phyloP scores from a whole-genome alignment of 139 green algal species.

The Zygnema cylindricum region DNA sequence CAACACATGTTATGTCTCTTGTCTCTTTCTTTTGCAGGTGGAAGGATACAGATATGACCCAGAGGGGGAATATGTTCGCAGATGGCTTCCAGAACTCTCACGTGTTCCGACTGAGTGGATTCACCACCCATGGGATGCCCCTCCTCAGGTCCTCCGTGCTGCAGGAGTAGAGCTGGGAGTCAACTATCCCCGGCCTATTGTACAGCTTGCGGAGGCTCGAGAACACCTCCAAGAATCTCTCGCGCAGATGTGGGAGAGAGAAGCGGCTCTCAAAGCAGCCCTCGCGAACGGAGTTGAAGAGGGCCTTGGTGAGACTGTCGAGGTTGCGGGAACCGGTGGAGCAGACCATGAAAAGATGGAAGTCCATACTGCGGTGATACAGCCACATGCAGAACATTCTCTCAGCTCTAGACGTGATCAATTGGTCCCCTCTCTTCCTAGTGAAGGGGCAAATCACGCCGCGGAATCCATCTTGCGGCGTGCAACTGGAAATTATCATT shows the following conservation, averaged over 20 bases:
- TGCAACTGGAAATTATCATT: neutral
- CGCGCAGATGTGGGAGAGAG: conserved; percentile 49
- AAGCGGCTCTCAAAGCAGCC: conserved; percentile 47
- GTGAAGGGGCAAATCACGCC: neutral
- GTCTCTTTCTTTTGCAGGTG: conserved; percentile 24
- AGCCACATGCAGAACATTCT: neutral
- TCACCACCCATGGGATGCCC: conserved; percentile 68
- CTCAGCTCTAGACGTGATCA: neutral
- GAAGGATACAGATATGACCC: conserved; percentile 72
- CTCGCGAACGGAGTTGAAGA: conserved; percentile 39
- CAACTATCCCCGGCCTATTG: conserved; percentile 57
- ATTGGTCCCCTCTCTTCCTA: conserved; percentile 6
- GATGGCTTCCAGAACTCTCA: conserved; percentile 80
- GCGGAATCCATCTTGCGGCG: conserved; percentile 1
- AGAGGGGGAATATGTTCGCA: conserved; percentile 85
- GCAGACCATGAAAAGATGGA: conserved; percentile 14
- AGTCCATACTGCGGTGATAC: neutral
- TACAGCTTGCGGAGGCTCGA: conserved; percentile 40
- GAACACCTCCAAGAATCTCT: conserved; percentile 48
- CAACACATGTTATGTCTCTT: too few relatives aligned
- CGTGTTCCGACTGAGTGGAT: conserved; percentile 78
- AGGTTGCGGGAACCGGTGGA: conserved; percentile 6
- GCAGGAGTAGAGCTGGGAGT: conserved; percentile 60
- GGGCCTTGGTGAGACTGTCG: conserved; percentile 32
- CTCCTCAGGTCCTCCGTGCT: conserved; percentile 38